phyloP scores from a whole-genome alignment of 1,284 basidiomycete species.

The Tilletia caries region DNA sequence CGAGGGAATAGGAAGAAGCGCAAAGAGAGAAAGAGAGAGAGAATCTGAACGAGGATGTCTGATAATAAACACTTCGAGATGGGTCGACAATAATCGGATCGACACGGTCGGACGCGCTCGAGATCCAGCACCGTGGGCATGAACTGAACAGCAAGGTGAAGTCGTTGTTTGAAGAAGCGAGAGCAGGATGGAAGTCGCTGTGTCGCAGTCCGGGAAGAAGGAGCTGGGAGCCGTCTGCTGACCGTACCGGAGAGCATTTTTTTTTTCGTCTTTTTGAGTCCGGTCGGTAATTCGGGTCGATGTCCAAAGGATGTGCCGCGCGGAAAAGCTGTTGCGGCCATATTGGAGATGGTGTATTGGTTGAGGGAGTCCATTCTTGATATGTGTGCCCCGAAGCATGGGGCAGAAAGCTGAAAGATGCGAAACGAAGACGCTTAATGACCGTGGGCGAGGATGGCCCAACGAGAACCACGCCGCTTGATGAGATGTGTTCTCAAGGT shows the following conservation, averaged over 20 bases:
- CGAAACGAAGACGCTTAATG: no score
- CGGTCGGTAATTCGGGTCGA: no score
- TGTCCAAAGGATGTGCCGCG: no score
- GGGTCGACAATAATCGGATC: not conserved
- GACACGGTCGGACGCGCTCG: not conserved
- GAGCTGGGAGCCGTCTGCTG: no score
- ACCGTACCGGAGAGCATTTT: no score
- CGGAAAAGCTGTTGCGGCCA: no score
- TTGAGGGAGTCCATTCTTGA: not conserved
- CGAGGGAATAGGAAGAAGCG: not conserved
- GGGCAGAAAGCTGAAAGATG: not conserved
- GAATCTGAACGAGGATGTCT: not conserved
- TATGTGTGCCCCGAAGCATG: not conserved
- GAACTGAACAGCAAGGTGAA: not conserved
- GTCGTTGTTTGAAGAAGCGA: conserved; percentile 1
- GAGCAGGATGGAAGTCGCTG: not conserved
- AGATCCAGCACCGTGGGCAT: not conserved
- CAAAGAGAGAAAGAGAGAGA: not conserved
- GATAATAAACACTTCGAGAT: not conserved
- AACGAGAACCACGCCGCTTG: no score
- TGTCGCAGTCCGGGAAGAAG: no score
- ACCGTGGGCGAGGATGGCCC: no score
- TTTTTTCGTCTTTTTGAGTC: no score
- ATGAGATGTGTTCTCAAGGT: no score
- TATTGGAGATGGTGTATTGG: not conserved